Evolutionary conservation across 345 rosid species (phyloP), one percentile per base, ranked within the genome.

Genomic region (Pugionium dolabratum): DNA sequence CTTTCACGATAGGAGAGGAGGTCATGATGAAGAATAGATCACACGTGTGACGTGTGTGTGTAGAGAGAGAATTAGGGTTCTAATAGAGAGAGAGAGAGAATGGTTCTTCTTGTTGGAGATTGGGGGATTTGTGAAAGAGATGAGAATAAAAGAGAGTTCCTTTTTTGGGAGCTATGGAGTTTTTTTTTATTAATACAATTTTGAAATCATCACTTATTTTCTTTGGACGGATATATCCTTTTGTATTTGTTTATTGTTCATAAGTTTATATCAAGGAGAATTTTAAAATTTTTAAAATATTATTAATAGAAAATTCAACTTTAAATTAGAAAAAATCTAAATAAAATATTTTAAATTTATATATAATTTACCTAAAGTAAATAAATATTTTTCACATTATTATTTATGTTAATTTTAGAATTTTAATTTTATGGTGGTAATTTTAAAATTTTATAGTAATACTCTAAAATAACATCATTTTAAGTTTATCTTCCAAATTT

Each of bases 1-100:
- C 88, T 6, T 76, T 82, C 2, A 61, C 47, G 30, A 51, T 52
- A 6, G 67, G 39, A 11, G 46, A 43, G 0, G 67, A 61, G 54
- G 31, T 44, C 74, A 70, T 70, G 74, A n/a, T 27, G 59, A 37
- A 36, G 56, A 36, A 25, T 34, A 33, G 6, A 10, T 32, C 9
- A 44, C 61, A 65, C 53, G 59, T 51, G 58, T 27, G 67, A 39
- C 37, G 40, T 63, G 9, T 39, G 48, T 30, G 40, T 7, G 40
- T 8, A 27, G 8, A 25, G 43, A 34, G 34, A 5, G 63, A 33
- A 7, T 54, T 31, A 54, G 44, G 45, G 54, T 54, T 54, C 10
- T 9, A 36, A 51, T 2, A 49, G 11, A 51, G 50, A 41, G 59
- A 39, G 62, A 49, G 43, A 46, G 9, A 47, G 43, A 47, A 18